Conservation (phyloP, 306 rosid species). For the Styphnolobium japonicum region DNA sequence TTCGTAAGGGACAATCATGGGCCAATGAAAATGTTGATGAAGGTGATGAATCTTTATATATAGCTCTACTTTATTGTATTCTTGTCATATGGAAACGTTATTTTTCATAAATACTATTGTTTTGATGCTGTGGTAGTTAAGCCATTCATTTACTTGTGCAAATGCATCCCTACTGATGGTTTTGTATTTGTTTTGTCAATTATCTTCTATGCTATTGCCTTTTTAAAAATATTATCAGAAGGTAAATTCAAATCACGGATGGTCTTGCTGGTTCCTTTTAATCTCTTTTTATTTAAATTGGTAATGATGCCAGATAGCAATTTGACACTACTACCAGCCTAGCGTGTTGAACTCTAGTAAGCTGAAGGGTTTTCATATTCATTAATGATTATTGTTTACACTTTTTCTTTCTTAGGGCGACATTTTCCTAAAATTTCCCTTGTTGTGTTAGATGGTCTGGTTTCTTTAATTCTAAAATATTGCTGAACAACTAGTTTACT, state of each 20-base stretch:
- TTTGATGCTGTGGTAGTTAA: conserved; percentile 2
- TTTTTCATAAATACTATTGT: conserved; percentile 5
- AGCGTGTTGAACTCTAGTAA: conserved; percentile 21
- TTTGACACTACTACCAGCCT: not conserved
- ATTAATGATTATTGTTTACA: not conserved
- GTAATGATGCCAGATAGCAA: not conserved
- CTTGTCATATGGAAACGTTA: not conserved
- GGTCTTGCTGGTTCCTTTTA: not conserved
- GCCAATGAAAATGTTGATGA: conserved; percentile 85
- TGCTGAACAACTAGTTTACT: too few relatives aligned
- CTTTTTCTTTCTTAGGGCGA: not conserved
- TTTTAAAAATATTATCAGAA: not conserved
- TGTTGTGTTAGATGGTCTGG: not conserved
- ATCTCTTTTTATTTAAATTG: not conserved
- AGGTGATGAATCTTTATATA: conserved; percentile 44
- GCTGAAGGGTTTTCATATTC: conserved; percentile 6
- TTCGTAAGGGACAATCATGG: conserved; percentile 82
- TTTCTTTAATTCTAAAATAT: not conserved
- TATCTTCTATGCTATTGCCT: not conserved
- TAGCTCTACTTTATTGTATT: not conserved
- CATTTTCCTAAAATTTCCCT: not conserved
- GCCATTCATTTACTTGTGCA: not conserved
- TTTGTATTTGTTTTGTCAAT: not conserved
- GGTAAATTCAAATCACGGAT: not conserved
- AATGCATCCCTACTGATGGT: not conserved